Conservation (phyloP, 1,284 basidiomycete genomes). For the Malassezia yamatoensis region DNA sequence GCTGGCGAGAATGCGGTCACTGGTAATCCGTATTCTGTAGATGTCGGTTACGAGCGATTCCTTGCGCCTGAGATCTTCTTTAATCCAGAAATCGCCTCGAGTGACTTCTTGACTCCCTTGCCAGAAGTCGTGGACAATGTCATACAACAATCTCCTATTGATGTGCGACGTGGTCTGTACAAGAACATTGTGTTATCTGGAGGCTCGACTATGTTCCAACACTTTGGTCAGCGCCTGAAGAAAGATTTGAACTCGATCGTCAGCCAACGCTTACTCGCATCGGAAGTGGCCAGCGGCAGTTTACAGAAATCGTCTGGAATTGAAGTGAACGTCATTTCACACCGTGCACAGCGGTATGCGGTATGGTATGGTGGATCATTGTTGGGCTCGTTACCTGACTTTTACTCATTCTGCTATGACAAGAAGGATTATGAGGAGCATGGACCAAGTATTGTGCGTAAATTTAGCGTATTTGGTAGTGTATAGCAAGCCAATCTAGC, state of each 20-base stretch:
- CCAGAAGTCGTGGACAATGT: conserved; percentile 94
- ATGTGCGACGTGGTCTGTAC: conserved; percentile 84
- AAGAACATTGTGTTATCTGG: conserved; percentile 93
- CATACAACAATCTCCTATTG: conserved; percentile 90
- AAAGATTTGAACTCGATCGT: conserved; percentile 89
- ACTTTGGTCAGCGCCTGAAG: conserved; percentile 90
- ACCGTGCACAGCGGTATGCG: conserved; percentile 93
- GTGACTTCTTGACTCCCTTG: conserved; percentile 92
- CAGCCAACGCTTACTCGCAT: conserved; percentile 73
- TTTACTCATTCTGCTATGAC: conserved; percentile 93
- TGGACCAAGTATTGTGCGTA: conserved; percentile 75
- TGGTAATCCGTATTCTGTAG: conserved; percentile 77
- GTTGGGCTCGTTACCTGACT: conserved; percentile 63
- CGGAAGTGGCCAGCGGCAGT: conserved; percentile 65
- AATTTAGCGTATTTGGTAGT: conserved; percentile 39
- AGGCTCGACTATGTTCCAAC: conserved; percentile 95
- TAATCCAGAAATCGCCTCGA: conserved; percentile 96
- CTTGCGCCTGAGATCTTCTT: conserved; percentile 98
- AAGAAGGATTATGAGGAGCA: conserved; percentile 96
- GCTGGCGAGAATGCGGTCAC: conserved; percentile 89
- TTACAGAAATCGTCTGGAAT: conserved; percentile 53
- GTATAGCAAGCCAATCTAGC: conserved; percentile 16
- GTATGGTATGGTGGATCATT: conserved; percentile 98
- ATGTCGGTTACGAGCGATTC: conserved; percentile 97
- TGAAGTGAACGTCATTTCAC: conserved; percentile 71